Evolutionary conservation across 352 stramenopile species (phyloP).

Genomic region (Phytophthora crassamura): DNA sequence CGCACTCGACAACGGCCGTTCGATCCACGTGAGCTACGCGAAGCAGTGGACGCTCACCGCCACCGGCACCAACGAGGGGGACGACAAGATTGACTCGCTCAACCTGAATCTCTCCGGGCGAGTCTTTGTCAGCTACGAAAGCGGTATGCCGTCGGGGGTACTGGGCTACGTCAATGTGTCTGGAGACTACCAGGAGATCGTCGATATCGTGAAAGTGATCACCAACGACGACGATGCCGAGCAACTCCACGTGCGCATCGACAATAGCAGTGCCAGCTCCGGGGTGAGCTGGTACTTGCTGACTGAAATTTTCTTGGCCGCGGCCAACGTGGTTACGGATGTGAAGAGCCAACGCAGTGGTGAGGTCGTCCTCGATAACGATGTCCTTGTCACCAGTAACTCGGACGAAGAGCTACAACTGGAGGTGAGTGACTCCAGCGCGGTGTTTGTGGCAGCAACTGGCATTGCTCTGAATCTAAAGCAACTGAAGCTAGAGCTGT

Average conservation of each 20-base stretch:
- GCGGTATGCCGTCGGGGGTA: conserved; percentile 1
- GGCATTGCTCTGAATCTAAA: conserved; percentile 5
- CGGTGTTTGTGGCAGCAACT: conserved; percentile 7
- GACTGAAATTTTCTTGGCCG: conserved; percentile 15
- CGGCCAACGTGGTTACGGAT: conserved; percentile 3
- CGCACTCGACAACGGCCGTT: background rate
- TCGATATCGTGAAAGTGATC: conserved; percentile 1
- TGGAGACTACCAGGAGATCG: background rate
- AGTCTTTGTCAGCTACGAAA: conserved; percentile 14
- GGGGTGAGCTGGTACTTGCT: conserved; percentile 4
- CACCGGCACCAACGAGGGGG: background rate
- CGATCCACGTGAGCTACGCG: background rate
- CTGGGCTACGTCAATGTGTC: conserved; percentile 20
- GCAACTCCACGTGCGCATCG: conserved; percentile 6
- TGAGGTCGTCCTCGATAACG: conserved; percentile 11
- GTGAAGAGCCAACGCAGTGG: conserved; percentile 5
- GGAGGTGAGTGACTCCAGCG: conserved; percentile 4
- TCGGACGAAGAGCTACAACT: conserved; percentile 7
- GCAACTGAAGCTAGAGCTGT: conserved; percentile 10
- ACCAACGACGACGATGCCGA: conserved; percentile 1
- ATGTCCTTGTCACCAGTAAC: conserved; percentile 12
- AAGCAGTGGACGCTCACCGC: conserved; percentile 16
- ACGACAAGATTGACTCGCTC: conserved; percentile 5
- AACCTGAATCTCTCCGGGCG: conserved; percentile 5
- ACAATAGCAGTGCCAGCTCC: conserved; percentile 1